Evolutionary conservation across 1,284 basidiomycete genomes (phyloP), one percentile per base, ranked within the genome.

Genomic region (Fomes fomentarius): DNA sequence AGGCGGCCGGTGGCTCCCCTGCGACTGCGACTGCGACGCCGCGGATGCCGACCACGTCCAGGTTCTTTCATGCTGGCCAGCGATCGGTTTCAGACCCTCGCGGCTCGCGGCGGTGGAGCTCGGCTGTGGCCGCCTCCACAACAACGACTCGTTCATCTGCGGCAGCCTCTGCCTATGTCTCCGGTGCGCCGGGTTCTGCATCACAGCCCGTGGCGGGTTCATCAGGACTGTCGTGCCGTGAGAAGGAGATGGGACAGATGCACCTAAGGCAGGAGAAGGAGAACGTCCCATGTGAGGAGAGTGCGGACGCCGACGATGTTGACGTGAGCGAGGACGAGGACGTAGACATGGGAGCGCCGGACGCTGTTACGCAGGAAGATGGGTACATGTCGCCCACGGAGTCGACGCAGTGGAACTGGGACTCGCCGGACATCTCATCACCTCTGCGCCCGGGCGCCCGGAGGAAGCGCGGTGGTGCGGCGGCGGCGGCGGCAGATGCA

Each of bases 351-450:
- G 71, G 75, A 46, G 63, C 74, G 52, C 63, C 63, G 19, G 74
- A 77, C 48, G 65, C 60, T 17, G 84, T 89, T 31, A 74, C 76
- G 63, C 89, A 90, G 70, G 89, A 91, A 66, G 88, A 89, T 61
- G 89, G 89, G 33, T 91, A 91, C 69, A 74, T 86, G 53, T 89
- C 89, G 17, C 88, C 87, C 17, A 75, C 81, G 14, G 74, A 79
- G 52, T 83, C 82, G 45, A 71, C 75, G 56, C 72, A 76, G 56
- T 69, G 69, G 61, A 79, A 80, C 53, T 69, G 69, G 61, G 79
- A 80, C 53, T 78, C 79, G 10, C 79, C 83, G 33, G 85, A 87
- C 33, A 64, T 89, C 26, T 87, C 84, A 41, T 90, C 89, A 17
- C 88, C 88, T 17, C 54, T 75, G 33, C 73, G 74, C 25, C 66